Base-by-base conservation (phyloP, 371 early-diverging fungal species). In the Mortierella sp. region DNA sequence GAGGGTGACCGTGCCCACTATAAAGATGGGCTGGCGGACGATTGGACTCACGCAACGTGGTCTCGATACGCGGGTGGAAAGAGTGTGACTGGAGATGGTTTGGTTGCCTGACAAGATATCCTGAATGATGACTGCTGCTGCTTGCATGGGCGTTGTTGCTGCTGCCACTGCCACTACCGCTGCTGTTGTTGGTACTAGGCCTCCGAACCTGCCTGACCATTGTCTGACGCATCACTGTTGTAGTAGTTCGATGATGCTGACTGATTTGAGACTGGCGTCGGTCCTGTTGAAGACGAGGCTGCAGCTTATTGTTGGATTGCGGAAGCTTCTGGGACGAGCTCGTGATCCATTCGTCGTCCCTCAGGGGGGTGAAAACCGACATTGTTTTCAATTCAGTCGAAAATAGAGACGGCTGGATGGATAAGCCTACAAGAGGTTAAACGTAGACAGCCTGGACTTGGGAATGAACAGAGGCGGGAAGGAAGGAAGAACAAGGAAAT, bases 281-380 rank as follows among this genome's bases (percentile, higher is more conserved):
- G 8, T 55, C 43, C 24, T 55, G 55, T 42, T 28, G 44, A 8
- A 43, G 43, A 6, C 27, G 55, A 14, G 41, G 27, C 37, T 55
- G 37, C 15, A 11, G 15, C 27, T 34, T 37, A 2, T 4, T 19
- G 23, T 17, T 39, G 21, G 50, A 17, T 34, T 7, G 14, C 14
- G 37, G 37, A 7, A 14, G 11, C 37, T 14, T 7, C 37, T 34
- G 37, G 0, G 50, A 42, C 5, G 27, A 8, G 24, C 30, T 39
- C 11, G 41, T 50, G 31, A 42, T 27, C 60, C 60, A 60, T 14
- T 52, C 60, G 1, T 50, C 44, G 44, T 60, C 60, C 30, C 21
- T 4, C 21, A 51, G 52, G 6, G 60, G 60, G 23, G 5, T 27
- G 21, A 56, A 46, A 6, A 11, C 24, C 39, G 11, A 7, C 50